A percentile compares a stretch with the other conserved stretches of the same genome.
These are phyloP conservation scores for Leptodontidium sp. DNA, from an alignment of 2,329 filamentous ascomycete species.

Conservation along the genomic window DNA sequence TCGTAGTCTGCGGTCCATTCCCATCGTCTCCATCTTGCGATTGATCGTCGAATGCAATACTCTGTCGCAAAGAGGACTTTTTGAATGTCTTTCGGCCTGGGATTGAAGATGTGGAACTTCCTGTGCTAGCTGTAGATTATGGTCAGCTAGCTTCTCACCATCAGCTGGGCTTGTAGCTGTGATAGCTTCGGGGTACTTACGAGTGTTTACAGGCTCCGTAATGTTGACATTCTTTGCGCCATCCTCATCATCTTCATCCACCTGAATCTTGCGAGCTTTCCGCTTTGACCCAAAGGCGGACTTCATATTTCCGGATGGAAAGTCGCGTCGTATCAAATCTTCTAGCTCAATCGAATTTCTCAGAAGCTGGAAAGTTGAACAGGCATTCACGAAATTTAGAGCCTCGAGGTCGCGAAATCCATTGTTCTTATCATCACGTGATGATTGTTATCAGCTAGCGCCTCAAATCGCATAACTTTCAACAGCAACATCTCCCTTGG, in stretches of 20 bases:
- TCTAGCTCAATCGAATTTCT: background rate
- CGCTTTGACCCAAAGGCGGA: conserved; percentile 61
- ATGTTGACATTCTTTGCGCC: conserved; percentile 36
- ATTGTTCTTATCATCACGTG: conserved; percentile 14
- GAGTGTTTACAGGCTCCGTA: conserved; percentile 32
- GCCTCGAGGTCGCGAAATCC: conserved; percentile 5
- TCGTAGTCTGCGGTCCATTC: conserved; percentile 29
- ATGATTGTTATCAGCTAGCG: conserved; percentile 16
- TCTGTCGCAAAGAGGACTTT: conserved; percentile 66
- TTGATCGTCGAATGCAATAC: conserved; percentile 54
- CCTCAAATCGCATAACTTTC: conserved; percentile 29
- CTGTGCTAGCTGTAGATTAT: conserved; percentile 30
- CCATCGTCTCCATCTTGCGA: conserved; percentile 42
- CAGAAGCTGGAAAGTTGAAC: background rate
- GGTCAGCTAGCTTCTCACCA: conserved; percentile 42
- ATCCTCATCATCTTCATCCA: conserved; percentile 70
- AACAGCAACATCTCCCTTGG: conserved; percentile 24
- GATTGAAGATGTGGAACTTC: conserved; percentile 46
- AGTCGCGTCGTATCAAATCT: conserved; percentile 2
- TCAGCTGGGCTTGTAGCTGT: conserved; percentile 42
- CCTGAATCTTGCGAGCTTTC: conserved; percentile 80
- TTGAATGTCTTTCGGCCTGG: conserved; percentile 61
- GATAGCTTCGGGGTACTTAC: conserved; percentile 38
- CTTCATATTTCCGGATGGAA: conserved; percentile 37
- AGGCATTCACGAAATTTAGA: background rate